These are phyloP conservation scores for Austroboletus eburneus DNA, from an alignment of 768 basidiomycete genomes.

Conservation along the genomic window DNA sequence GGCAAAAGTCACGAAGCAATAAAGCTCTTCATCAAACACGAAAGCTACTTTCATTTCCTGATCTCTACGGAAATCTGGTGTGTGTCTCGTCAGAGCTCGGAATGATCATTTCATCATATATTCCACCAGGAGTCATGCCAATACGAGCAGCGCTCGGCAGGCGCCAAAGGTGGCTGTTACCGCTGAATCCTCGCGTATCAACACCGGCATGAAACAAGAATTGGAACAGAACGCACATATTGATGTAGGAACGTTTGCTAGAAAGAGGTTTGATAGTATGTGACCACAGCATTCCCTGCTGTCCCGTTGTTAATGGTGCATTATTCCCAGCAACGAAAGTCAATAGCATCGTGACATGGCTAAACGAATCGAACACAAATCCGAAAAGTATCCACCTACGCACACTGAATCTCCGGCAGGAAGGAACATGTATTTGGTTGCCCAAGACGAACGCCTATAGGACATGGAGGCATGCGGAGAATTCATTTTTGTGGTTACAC, in stretches of 20 bases:
- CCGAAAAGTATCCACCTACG: neutral
- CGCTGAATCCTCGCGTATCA: no score
- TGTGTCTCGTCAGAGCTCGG: neutral
- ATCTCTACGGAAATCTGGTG: slow-evolving; percentile 12
- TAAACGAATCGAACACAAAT: slow-evolving; percentile 3
- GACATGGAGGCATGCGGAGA: neutral
- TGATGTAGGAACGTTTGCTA: no score
- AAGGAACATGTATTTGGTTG: slow-evolving; percentile 13
- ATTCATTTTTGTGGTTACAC: slow-evolving; percentile 11
- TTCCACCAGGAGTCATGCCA: slow-evolving; percentile 2
- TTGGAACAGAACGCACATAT: no score
- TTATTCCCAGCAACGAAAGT: slow-evolving; percentile 1
- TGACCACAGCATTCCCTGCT: neutral
- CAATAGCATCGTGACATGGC: neutral
- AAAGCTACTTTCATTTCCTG: slow-evolving; percentile 11
- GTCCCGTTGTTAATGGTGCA: neutral
- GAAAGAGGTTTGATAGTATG: neutral
- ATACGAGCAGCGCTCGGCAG: no score
- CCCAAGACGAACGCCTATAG: neutral
- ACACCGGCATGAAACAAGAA: no score
- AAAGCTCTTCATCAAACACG: neutral
- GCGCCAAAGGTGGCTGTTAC: no score
- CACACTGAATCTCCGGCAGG: neutral
- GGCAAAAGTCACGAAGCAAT: slow-evolving; percentile 5
- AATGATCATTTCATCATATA: neutral